Base-by-base conservation (phyloP, 106 monocot species). In the Phalaenopsis equestris region DNA sequence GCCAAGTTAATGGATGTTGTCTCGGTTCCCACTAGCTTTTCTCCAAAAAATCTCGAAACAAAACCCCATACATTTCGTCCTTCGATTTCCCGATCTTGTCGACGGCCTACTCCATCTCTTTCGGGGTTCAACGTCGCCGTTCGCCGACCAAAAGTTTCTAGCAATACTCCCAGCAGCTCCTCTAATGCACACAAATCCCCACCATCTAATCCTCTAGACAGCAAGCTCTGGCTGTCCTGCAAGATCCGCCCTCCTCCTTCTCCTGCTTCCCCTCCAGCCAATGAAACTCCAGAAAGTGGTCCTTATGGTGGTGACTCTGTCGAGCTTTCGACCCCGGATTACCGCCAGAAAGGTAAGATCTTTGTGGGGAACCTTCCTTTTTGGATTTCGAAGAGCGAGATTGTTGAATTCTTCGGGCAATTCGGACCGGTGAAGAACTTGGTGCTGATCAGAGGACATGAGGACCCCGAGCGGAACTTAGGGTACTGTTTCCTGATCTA, bases 351-450 rank as follows among this genome's bases (percentile, higher is more conserved):
- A 41, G 92, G 89, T 21, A 94, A 94, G 83, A 88, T 94, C 42
- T 94, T 95, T 81, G 90, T 99, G 18, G 94, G 93, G 3, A 99
- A 99, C 77, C 80, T 99, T 2, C 98, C 98, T 1, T 79, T 84
- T 6, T 95, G 94, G 98, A 92, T 95, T n/a, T 90, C 90, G 81
- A 99, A 99, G 88, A 89, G 88, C 75, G 94, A 99, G 75, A 82
- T 94, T 41, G 88, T 85, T 0, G 91, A 94, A 61, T 99, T 88
- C 80, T 99, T 99, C 84, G 81, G 94, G 80, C 99, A 99, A 38
- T 99, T 99, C 42, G 94, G 99, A 17, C 93, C 94, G 5, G 42
- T 99, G 81, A 91, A 99, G 89, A 91, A 81, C 68, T 88, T 95
- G 37, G 86, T 93, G 6, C 84, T 99, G 68, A 90, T 99, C 45